Evolutionary conservation across 2,329 filamentous ascomycete species (phyloP), one percentile per base, ranked within the genome.

Genomic region (Microcyclosporella mali): DNA sequence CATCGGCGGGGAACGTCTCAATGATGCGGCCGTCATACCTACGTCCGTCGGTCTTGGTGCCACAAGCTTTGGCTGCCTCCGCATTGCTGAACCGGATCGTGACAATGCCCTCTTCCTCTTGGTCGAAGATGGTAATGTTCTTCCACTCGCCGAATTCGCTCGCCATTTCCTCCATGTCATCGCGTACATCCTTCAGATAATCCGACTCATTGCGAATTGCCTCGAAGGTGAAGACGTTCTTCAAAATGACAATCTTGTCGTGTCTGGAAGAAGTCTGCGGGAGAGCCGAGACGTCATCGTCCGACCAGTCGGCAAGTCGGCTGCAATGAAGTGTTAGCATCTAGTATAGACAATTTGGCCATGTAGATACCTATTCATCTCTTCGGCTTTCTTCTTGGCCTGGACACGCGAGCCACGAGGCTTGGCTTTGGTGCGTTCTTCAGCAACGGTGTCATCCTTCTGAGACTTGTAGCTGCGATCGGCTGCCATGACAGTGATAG

Each of bases 381-480:
- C 92, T 64, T 95, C 85, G 0, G 87, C 90, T 66, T 89, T 89
- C 66, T 82, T 84, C 62, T 94, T 94, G 46, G 94, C 85, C 69
- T 94, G 94, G 10, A 63, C 56, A 63, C 85, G 82, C 66, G 49
- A 47, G 7, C 15, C 18, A 49, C 75, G 71, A 42, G 72, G 70
- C 45, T 70, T 71, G 3, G 52, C 49, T 30, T 57, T 49, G n/a
- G 32, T 12, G 58, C 34, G 71, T 67, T 37, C 49, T 9, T 44
- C 47, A 6, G 46, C 43, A n/a, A 51, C 48, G 4, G 49, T 50
- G 35, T 69, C 77, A 55, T 92, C 84, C 54, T 86, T 81, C 42
- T 84, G 82, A 66, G 84, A 88, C 69, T 97, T 98, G 74, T 92
- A 97, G 57, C 85, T 92, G 41, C 82, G 79, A 56, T 97, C 92